Evolutionary conservation across 257 asterid genomes (phyloP), one percentile per base, ranked within the genome.

Genomic region (Forsythia viridissima): DNA sequence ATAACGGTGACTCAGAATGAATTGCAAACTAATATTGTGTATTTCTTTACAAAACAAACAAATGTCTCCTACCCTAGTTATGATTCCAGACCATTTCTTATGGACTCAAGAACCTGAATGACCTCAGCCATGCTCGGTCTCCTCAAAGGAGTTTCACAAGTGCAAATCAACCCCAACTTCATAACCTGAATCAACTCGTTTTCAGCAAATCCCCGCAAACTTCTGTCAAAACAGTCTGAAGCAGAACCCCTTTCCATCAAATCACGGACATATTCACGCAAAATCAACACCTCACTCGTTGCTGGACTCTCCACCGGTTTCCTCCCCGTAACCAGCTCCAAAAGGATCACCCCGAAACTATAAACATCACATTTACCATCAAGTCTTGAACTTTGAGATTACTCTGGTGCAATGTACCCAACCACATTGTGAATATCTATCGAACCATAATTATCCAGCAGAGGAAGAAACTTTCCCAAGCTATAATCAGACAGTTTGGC

Each of bases 81-180:
- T 46, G 52, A 46, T 46, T 46, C 18, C 52, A 46, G 6, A 71
- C 93, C 97, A 80, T 91, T 93, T 74, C 97, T 84, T 77, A 93
- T 85, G 65, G 97, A 86, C 83, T 94, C 98, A 13, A 94, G 97
- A 87, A 94, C 89, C 84, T 94, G 98, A 71, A 94, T 95, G 15
- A 87, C 98, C 84, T 94, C 98, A 57, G 97, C 97, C 97, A 94
- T 94, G 87, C 91, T 94, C 36, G 98, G 97, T 76, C 98, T 89
- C 86, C 90, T 89, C 24, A 85, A 82, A 52, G 97, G 87, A 68
- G 42, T 68, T 75, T 95, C 99, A 3, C 79, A 79, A 36, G 96
- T 89, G 73, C 99, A 93, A 72, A 95, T 87, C 86, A 93, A 76
- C 12, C 99, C 99, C 81, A 95, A 67, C 84, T 90, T 91, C 98